Evolutionary conservation across 352 stramenopile genomes (phyloP).

Genomic region (Pythium brachiatum): DNA sequence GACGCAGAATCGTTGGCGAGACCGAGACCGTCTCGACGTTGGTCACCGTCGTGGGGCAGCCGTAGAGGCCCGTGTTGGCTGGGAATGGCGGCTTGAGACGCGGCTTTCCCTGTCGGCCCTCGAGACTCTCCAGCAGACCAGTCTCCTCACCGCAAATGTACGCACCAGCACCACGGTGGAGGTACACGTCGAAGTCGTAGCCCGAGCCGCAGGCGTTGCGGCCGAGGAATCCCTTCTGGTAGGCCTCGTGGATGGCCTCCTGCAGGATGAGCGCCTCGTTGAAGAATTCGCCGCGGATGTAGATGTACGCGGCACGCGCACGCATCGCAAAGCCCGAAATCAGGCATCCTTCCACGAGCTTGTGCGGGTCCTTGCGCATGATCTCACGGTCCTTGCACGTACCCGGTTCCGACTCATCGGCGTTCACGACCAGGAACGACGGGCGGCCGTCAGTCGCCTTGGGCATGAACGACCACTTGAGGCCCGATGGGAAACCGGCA

Average conservation of each 20-base stretch:
- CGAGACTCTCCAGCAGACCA: slow-evolving; percentile 96
- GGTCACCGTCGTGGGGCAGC: slow-evolving; percentile 98
- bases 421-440: slow-evolving; percentile 99
- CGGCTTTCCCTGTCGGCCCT: slow-evolving; percentile 97
- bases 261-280: slow-evolving; percentile 98
- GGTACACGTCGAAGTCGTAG: slow-evolving; percentile 99
- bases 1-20: slow-evolving; percentile 96
- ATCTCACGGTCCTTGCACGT: slow-evolving; percentile 99
- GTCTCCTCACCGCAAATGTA: slow-evolving; percentile 99
- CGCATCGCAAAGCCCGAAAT: slow-evolving; percentile 98
- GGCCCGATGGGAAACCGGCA: slow-evolving; percentile 97
- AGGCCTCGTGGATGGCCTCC: slow-evolving; percentile 99
- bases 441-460: slow-evolving; percentile 98
- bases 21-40: slow-evolving; percentile 99
- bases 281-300: slow-evolving; percentile 99
- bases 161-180: slow-evolving; percentile 97
- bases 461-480: slow-evolving; percentile 99
- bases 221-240: slow-evolving; percentile 95
- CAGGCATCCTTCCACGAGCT: slow-evolving; percentile 98
- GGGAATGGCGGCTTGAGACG: slow-evolving; percentile 99
- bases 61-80: slow-evolving; percentile 98
- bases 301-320: slow-evolving; percentile 98
- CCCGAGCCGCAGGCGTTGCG: slow-evolving; percentile 96
- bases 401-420: slow-evolving; percentile 98
- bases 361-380: slow-evolving; percentile 99